Evolutionary conservation across 1,284 basidiomycete species (phyloP), one percentile per base, ranked within the genome.

Genomic region (Hymenochaete sp.): DNA sequence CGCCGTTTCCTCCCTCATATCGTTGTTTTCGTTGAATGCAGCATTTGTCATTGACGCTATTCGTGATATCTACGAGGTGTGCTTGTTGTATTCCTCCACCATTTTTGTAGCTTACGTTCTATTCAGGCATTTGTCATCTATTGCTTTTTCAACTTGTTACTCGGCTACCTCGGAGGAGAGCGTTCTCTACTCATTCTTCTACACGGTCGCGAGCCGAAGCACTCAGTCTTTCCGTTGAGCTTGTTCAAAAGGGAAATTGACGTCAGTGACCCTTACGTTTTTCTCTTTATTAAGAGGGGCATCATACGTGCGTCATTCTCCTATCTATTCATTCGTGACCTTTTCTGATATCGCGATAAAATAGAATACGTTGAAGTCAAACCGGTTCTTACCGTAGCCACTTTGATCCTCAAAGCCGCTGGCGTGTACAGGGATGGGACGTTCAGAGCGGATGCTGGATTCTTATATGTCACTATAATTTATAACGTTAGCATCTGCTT

Each of bases 291-390:
- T 37, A 98, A 98, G 62, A 77, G 95, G 16, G 95, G 95, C 4
- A 92, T 98, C 22, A 67, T 98, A 38, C 95, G 93, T 96, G 55
- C 56, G 82, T 77, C 8, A 11, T 32, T 22, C 44, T 25, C 16
- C 39, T 11, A 28, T 4, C 22, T 24, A 25, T 3, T n/a, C 9
- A 3, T 10, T 38, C 3, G 6, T 22, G 14, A 25, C 22, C 11
- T 39, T 11, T 13, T 32, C 26, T 38, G 25, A 33, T n/a, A 19
- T 25, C 2, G 10, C 16, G n/a, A n/a, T 13, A n/a, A 18, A 16
- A 44, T 32, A 95, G 91, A 98, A 72, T 98, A 98, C 60, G 95
- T 98, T 2, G 93, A 98, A 63, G 72, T 98, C 49, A 98, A 98
- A 59, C 95, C 95, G 0, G 61, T 95, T 0, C 72, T 98, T 1